Evolutionary conservation across 2,329 filamentous ascomycete genomes (phyloP), one percentile per base, ranked within the genome.

Genomic region (Cyanodermella asteris): DNA sequence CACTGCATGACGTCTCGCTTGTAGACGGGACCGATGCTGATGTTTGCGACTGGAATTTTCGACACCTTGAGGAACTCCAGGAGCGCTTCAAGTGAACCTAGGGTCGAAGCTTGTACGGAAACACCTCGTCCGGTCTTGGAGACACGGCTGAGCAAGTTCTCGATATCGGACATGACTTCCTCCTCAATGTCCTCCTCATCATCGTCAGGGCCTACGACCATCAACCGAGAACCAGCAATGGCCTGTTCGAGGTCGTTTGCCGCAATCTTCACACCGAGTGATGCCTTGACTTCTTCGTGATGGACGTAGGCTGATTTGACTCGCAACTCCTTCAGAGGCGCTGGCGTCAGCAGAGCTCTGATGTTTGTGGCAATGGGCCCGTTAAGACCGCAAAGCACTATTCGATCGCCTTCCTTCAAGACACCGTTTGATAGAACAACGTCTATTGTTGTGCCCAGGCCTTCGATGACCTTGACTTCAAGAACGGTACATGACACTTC

Each of bases 271-370:
- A 97, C 80, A 74, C 87, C 87, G 43, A 97, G 66, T 6, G 87
- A 81, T 12, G 90, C 87, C 61, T 93, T 97, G 55, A 93, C 82
- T 50, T 91, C 81, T 59, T 97, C 94, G 59, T 97, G 93, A 59
- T 97, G 90, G 16, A 97, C 84, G 42, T 97, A 97, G 34, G 72
- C 65, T 3, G 82, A 91, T 55, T 94, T 94, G 41, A 97, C 67
- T 47, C 90, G 81, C 35, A 97, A 53, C 49, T 97, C 87, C 45
- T 80, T 87, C 46, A 97, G 69, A 31, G 81, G 77, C 7, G 81
- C 82, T 2, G 87, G 87, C 4, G 87, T 97, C 26, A 97, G 61
- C 14, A 97, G 63, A 9, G 87, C 90, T 54, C 87, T 70, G 41
- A 97, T 87, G 38, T 93, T 93, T 5, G 87, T 97, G 31, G 72